A percentile compares a stretch with the other conserved stretches of the same genome.
phyloP scores from a whole-genome alignment of 495 filamentous ascomycete species.

The Podospora sp. region DNA sequence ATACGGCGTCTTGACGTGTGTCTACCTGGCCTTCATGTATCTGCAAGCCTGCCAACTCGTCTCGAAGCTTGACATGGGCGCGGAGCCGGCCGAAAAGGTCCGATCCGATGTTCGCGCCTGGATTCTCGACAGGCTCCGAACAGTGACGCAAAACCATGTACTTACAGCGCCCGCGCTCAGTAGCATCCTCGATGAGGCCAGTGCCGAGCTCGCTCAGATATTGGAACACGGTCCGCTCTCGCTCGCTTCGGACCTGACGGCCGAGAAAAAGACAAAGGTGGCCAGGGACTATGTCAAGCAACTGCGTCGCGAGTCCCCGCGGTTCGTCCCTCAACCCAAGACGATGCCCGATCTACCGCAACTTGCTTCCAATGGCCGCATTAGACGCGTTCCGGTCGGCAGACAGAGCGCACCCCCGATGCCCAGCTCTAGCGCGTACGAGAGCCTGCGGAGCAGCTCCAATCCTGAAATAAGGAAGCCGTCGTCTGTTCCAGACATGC shows the following conservation, averaged over 20 bases:
- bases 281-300: not conserved
- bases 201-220: not conserved
- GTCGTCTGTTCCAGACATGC: not conserved
- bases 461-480: not conserved
- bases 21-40: not conserved
- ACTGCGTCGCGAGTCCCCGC: not conserved
- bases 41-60: not conserved
- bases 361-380: not conserved
- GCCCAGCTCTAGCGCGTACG: not conserved
- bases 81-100: not conserved
- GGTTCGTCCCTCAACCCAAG: not conserved
- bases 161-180: not conserved
- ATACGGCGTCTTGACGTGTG: not conserved
- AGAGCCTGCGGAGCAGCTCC: not conserved
- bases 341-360: not conserved
- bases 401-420: not conserved
- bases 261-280: not conserved
- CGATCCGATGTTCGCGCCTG: not conserved
- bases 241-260: not conserved
- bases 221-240: not conserved
- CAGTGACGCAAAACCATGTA: not conserved
- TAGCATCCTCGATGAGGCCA: not conserved
- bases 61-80: not conserved
- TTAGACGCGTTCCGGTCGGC: not conserved
- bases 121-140: not conserved